Base-by-base conservation (phyloP, 1,284 basidiomycete species). In the Tilletia setariae region DNA sequence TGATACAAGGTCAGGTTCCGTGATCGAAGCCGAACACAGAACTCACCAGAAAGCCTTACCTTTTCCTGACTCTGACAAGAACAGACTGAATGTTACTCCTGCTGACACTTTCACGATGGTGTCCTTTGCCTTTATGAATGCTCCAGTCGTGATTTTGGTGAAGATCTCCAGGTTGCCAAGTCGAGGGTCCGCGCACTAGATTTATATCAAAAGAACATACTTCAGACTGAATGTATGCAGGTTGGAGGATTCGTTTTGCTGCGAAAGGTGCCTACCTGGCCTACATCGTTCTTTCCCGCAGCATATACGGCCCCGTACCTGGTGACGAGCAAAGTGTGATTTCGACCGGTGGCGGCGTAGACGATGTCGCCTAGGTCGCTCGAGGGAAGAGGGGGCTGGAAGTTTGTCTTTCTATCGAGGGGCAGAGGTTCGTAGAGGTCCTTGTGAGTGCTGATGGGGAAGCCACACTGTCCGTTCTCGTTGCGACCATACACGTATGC, bases 401-500 rank as follows among this genome's bases (percentile, higher is more conserved):
- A 78, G 63, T 72, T 72, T 72, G 74, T 43, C 69, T 66, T 28
- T 1, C 74, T 28, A 72, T 77, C 66, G 40, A 78, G 71, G 11
- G 65, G 1, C 90, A 86, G 32, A 85, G 87, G 70, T 92, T 80
- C 70, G 86, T 86, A 79, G 86, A 86, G 25, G 90, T 92, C 67
- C 70, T 85, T 84, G 65, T 86, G 86, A 71, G 87, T 35, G 32
- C 47, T n/a, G 35, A 67, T 75, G 16, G 78, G 76, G 30, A 80
- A 56, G 28, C 83, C 79, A 67, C 80, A 81, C 64, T 84, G 83
- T 35, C 81, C 78, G 64, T 80, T 75, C 47, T 81, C 87, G 83
- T 93, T 92, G 61, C 91, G 87, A 1, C 94, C 94, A 80, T 94
- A 91, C 76, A 94, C 83, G 88, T 91, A 94, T 2, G 91, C 93